Conservation (phyloP, 2,329 filamentous ascomycete species). For the Xylaria sp. region DNA sequence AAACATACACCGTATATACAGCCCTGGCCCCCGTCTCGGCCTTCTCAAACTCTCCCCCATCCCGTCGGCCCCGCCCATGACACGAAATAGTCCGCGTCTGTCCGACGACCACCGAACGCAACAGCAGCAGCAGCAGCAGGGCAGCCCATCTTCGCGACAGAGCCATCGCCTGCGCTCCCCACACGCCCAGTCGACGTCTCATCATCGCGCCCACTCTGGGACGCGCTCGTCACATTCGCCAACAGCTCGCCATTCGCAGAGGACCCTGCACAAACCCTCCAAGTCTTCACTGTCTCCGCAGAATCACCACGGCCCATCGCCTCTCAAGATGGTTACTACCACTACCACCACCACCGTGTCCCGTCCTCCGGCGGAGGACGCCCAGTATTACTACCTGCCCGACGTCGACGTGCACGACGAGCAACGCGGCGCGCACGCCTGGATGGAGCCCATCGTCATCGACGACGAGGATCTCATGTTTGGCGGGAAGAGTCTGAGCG, state of each 20-base stretch:
- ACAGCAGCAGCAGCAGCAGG: neutral
- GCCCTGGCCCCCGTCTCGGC: neutral
- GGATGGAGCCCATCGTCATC: slow-evolving; percentile 62
- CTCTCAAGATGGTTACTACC: slow-evolving; percentile 44
- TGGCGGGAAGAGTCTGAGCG: slow-evolving; percentile 63
- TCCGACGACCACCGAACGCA: slow-evolving; percentile 33
- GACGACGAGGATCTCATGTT: slow-evolving; percentile 67
- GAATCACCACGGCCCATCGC: slow-evolving; percentile 37
- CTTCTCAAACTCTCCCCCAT: neutral
- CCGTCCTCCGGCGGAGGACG: slow-evolving; percentile 36
- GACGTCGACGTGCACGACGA: slow-evolving; percentile 31
- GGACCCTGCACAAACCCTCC: slow-evolving; percentile 20
- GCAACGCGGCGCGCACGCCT: slow-evolving; percentile 42
- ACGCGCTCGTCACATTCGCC: slow-evolving; percentile 32
- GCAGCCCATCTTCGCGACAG: slow-evolving; percentile 35
- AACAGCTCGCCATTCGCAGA: slow-evolving; percentile 20
- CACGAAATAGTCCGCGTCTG: slow-evolving; percentile 38
- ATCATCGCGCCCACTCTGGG: slow-evolving; percentile 22
- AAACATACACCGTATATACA: slow-evolving; percentile 1
- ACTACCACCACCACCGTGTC: slow-evolving; percentile 38
- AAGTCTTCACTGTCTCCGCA: slow-evolving; percentile 29
- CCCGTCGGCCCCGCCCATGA: slow-evolving; percentile 35
- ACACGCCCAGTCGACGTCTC: slow-evolving; percentile 29
- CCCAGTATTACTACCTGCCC: slow-evolving; percentile 40
- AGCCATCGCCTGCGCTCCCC: slow-evolving; percentile 29